A percentile compares a stretch with the other conserved stretches of the same genome.
phyloP scores from a whole-genome alignment of 106 monocot genomes.

The Dendrobium nobile region DNA sequence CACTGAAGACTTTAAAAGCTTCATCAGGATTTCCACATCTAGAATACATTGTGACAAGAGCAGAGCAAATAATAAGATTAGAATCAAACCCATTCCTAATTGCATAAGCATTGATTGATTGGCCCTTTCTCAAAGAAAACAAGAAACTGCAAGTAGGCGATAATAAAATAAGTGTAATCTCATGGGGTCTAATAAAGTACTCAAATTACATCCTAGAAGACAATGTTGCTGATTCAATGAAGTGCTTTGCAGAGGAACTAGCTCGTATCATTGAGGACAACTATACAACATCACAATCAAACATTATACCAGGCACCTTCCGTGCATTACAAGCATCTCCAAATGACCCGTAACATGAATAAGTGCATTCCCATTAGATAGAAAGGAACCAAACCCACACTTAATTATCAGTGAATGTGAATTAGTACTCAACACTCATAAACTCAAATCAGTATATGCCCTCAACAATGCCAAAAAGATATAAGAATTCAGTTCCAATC shows the following conservation, averaged over 20 bases:
- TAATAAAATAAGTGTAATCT: conserved; percentile 32
- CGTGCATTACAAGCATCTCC: conserved; percentile 9
- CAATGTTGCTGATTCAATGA: conserved; percentile 21
- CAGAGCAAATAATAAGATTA: conserved; percentile 27
- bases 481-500: conserved; percentile 22
- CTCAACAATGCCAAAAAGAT: conserved; percentile 28
- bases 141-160: conserved; percentile 45
- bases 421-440: neutral
- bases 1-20: conserved; percentile 26
- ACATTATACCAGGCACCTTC: conserved; percentile 23
- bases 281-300: conserved; percentile 25
- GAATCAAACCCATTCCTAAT: conserved; percentile 27
- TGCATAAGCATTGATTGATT: conserved; percentile 37
- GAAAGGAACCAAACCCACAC: neutral
- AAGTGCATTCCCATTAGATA: conserved; percentile 39
- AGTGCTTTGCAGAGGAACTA: conserved; percentile 10
- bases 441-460: conserved; percentile 20
- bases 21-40: conserved; percentile 30
- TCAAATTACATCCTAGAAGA: conserved; percentile 37
- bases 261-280: conserved; percentile 31
- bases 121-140: conserved; percentile 37
- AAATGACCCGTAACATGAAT: conserved; percentile 38
- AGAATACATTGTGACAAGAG: conserved; percentile 38
- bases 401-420: conserved; percentile 31
- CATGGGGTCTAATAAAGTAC: conserved; percentile 28